These are phyloP conservation scores for Hydrangea macrophylla DNA, from an alignment of 148 eudicot genomes.

Conservation along the genomic window DNA sequence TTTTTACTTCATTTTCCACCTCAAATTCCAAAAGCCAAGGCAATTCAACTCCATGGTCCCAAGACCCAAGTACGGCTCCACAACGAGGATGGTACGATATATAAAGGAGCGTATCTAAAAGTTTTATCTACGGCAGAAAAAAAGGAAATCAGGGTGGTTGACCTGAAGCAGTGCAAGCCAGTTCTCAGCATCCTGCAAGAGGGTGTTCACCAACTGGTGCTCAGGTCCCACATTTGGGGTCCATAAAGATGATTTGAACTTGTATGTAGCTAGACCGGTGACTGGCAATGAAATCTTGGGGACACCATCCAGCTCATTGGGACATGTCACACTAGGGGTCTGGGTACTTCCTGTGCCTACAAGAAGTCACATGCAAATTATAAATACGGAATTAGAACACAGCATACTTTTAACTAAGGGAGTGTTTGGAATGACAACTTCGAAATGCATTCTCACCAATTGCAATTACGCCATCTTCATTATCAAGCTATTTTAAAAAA, in stretches of 20 bases:
- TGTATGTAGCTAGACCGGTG: conserved; percentile 79
- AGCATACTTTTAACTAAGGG: no score
- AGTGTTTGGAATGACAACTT: no score
- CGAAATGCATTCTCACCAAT: no score
- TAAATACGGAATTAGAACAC: not conserved
- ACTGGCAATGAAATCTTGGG: conserved; percentile 65
- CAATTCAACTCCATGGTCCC: conserved; percentile 10
- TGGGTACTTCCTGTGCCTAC: conserved; percentile 39
- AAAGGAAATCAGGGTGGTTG: conserved; percentile 77
- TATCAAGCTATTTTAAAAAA: no score
- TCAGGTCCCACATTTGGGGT: conserved; percentile 46
- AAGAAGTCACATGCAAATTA: not conserved
- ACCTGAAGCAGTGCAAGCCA: conserved; percentile 60
- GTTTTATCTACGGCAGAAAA: conserved; percentile 67
- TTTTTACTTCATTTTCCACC: conserved; percentile 8
- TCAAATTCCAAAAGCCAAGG: conserved; percentile 7
- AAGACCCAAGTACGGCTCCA: not conserved
- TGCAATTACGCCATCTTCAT: no score
- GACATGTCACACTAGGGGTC: conserved; percentile 46
- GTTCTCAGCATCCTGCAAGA: conserved; percentile 59
- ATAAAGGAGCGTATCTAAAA: not conserved
- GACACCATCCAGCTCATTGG: conserved; percentile 49
- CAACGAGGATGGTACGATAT: not conserved
- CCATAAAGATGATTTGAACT: conserved; percentile 70
- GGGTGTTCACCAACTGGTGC: conserved; percentile 39